A percentile compares a stretch with the other conserved stretches of the same genome.
phyloP scores from a whole-genome alignment of 2,329 filamentous ascomycete species.

The Pseudopithomyces chartarum region DNA sequence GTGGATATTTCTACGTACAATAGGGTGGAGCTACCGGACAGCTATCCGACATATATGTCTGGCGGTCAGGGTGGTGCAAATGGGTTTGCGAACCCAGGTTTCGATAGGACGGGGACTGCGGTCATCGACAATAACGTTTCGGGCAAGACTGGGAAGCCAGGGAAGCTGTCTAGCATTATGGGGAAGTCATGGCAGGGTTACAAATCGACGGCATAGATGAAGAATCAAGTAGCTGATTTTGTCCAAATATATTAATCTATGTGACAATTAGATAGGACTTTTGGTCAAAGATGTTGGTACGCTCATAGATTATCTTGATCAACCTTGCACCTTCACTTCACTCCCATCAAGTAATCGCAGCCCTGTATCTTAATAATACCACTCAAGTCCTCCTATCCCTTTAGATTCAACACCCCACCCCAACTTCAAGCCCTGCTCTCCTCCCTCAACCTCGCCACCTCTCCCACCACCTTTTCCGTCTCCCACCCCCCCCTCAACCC shows the following conservation, averaged over 20 bases:
- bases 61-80: neutral
- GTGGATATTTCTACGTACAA: slow-evolving; percentile 17
- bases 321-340: no score
- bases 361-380: no score
- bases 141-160: neutral
- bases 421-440: slow-evolving; percentile 35
- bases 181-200: neutral
- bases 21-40: slow-evolving; percentile 23
- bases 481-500: slow-evolving; percentile 52
- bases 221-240: no score
- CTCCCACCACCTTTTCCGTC: slow-evolving; percentile 47
- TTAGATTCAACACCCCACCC: no score
- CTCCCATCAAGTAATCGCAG: no score
- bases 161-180: neutral
- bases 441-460: slow-evolving; percentile 45
- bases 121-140: neutral
- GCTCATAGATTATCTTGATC: no score
- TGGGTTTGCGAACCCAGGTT: neutral
- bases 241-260: no score
- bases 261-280: no score
- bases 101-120: slow-evolving; percentile 5
- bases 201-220: neutral
- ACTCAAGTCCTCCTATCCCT: no score
- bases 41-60: slow-evolving; percentile 15
- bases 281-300: no score